Evolutionary conservation across 805 yeast genomes (phyloP), one percentile per base, ranked within the genome.

Genomic region (Geotrichum ghanense): DNA sequence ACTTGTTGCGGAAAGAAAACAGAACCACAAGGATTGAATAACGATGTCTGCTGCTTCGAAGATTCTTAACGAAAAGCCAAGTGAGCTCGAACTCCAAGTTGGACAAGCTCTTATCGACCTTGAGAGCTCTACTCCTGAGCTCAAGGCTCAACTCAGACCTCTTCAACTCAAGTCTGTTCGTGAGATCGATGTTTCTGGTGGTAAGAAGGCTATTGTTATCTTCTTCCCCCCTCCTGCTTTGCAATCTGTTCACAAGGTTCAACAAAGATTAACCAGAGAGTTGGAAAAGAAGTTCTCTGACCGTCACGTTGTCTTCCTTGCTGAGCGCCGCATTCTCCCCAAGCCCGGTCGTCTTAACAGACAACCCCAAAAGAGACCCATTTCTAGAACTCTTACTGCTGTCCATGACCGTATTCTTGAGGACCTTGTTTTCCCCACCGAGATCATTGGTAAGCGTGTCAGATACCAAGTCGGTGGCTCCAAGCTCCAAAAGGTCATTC

Each of bases 231-330:
- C 84, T 63, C 97, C 97, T 74, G 81, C 83, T 61, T 87, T 87
- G 90, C 95, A 87, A 82, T 85, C 83, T 76, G 95, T 86, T 66
- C 96, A 89, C 86, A 87, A 83, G 78, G 95, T 90, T 67, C 98
- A 90, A 81, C 67, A 61, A 56, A 66, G 72, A 76, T 83, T 90
- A 72, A 87, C 96, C 78, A 90, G 97, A 78, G 98, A 90, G 80
- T 84, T 90, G 72, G 98, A 90, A 79, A 90, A 90, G 94, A 90
- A 92, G 79, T 92, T 90, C 89, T 94, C 97, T 71, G 98, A 90
- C 81, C 86, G 95, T 74, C 97, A 92, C 73, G 96, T 90, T 73
- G 90, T 92, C 65, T 87, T 90, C 87, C 82, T 90, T 70, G 97
- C 97, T 70, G 97, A 90, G 81, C 87, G 98, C 79, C 87, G 96